These are phyloP conservation scores for Jackrogersella multiformis DNA, from an alignment of 495 filamentous ascomycete genomes.

Conservation along the genomic window DNA sequence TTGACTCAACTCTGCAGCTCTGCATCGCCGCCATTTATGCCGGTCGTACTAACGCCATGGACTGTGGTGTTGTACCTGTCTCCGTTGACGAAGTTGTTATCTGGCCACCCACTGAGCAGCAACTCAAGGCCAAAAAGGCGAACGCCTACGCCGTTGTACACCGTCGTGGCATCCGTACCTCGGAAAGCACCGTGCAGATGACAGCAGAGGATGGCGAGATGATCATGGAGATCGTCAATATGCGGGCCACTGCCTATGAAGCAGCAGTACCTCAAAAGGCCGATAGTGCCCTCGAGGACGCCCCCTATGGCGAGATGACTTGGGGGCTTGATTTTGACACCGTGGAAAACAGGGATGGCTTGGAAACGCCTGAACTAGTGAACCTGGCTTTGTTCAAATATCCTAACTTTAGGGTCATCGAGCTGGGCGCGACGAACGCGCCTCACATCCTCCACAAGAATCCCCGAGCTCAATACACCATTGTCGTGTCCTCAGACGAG, in stretches of 20 bases:
- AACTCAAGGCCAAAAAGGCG: slow-evolving; percentile 34
- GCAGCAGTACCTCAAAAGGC: slow-evolving; percentile 35
- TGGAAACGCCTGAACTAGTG: too few species aligned
- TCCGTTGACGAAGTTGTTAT: slow-evolving; percentile 52
- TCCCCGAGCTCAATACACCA: too few species aligned
- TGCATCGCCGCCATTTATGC: slow-evolving; percentile 45
- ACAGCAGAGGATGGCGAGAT: slow-evolving; percentile 15
- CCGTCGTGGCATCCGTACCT: slow-evolving; percentile 18
- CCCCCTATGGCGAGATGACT: neutral
- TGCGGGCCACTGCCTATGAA: slow-evolving; percentile 32
- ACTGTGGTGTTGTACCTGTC: slow-evolving; percentile 51
- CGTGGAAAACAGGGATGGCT: too few species aligned
- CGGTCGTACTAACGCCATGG: slow-evolving; percentile 3
- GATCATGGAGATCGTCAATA: slow-evolving; percentile 33
- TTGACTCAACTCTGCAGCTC: slow-evolving; percentile 53
- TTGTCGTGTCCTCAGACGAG: too few species aligned
- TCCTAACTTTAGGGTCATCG: too few species aligned
- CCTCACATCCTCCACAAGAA: too few species aligned
- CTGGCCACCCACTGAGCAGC: slow-evolving; percentile 44
- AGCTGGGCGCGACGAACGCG: too few species aligned
- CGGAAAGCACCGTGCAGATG: slow-evolving; percentile 15
- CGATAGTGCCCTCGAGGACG: neutral
- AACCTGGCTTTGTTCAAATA: too few species aligned
- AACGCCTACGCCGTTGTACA: slow-evolving; percentile 9
- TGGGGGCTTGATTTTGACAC: too few species aligned